These are phyloP conservation scores for Aspergillus jensenii DNA, from an alignment of 2,329 filamentous ascomycete species.

Conservation along the genomic window DNA sequence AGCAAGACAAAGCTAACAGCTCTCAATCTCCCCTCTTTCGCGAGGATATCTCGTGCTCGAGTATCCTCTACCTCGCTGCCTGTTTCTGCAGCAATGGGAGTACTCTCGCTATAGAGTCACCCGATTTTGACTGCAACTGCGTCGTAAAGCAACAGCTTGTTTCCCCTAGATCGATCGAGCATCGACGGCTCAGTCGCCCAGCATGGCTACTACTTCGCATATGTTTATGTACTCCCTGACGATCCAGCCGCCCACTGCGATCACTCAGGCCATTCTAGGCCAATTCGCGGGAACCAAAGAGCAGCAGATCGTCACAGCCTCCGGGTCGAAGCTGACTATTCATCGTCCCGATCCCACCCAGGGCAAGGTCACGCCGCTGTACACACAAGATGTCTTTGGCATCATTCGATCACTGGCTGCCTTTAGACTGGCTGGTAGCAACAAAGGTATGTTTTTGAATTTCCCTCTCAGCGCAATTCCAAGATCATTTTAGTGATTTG, in stretches of 20 bases:
- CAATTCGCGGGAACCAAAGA: constrained; percentile 96
- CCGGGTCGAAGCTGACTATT: constrained; percentile 84
- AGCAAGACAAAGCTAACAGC: constrained; percentile 9
- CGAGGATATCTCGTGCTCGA: constrained; percentile 25
- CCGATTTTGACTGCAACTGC: constrained; percentile 27
- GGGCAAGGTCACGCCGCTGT: constrained; percentile 80
- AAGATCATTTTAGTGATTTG: constrained; percentile 68
- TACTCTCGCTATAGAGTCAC: constrained; percentile 28
- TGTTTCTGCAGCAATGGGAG: constrained; percentile 37
- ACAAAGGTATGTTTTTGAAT: constrained; percentile 72
- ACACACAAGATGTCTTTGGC: constrained; percentile 93
- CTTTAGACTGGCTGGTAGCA: constrained; percentile 89
- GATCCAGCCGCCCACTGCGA: constrained; percentile 84
- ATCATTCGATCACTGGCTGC: constrained; percentile 87
- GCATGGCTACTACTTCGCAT: constrained; percentile 95
- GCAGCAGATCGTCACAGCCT: constrained; percentile 94
- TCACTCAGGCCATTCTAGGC: constrained; percentile 87
- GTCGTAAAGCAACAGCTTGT: constrained; percentile 20
- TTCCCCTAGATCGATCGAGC: constrained; percentile 7
- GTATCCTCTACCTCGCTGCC: constrained; percentile 25
- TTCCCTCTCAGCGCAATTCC: constrained; percentile 23
- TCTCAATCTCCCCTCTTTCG: constrained; percentile 1
- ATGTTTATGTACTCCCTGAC: constrained; percentile 99
- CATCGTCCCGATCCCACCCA: constrained; percentile 81
- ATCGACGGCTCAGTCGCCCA: constrained; percentile 34